phyloP scores from a whole-genome alignment of 768 basidiomycete genomes.

The Tylopilus plumbeoviolaceoides region DNA sequence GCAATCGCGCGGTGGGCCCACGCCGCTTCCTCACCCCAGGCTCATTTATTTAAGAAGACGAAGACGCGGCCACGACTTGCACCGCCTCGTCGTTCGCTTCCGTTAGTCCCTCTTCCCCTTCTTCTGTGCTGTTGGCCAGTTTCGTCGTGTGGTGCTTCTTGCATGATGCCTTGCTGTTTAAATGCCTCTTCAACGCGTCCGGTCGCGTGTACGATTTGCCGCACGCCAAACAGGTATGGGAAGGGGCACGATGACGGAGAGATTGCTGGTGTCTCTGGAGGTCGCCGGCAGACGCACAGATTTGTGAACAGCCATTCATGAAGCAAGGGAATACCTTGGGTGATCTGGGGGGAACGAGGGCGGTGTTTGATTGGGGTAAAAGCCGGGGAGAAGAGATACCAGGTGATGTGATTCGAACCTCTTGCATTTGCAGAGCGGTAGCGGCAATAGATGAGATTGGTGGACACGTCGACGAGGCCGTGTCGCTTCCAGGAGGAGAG shows the following conservation, averaged over 20 bases:
- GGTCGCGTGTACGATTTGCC: slow-evolving; percentile 27
- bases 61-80: slow-evolving; percentile 6
- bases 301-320: slow-evolving; percentile 22
- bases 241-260: slow-evolving; percentile 25
- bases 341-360: slow-evolving; percentile 1
- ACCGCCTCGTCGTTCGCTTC: slow-evolving; percentile 19
- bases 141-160: slow-evolving; percentile 22
- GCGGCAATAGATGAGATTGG: slow-evolving; percentile 4
- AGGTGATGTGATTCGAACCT: slow-evolving; percentile 16
- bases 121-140: slow-evolving; percentile 1
- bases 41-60: background rate
- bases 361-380: background rate
- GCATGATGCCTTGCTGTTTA: slow-evolving; percentile 26
- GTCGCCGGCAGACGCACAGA: slow-evolving; percentile 28
- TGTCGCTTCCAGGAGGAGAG: background rate
- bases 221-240: slow-evolving; percentile 22
- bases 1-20: background rate
- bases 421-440: slow-evolving; percentile 9
- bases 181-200: slow-evolving; percentile 33
- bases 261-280: slow-evolving; percentile 29
- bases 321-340: slow-evolving; percentile 22
- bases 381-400: slow-evolving; percentile 1
- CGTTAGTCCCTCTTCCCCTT: slow-evolving; percentile 7
- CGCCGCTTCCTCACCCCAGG: slow-evolving; percentile 19
- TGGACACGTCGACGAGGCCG: background rate